A percentile compares a stretch with the other conserved stretches of the same genome.
These are phyloP conservation scores for Lentinula boryana DNA, from an alignment of 768 basidiomycete genomes.

Conservation along the genomic window DNA sequence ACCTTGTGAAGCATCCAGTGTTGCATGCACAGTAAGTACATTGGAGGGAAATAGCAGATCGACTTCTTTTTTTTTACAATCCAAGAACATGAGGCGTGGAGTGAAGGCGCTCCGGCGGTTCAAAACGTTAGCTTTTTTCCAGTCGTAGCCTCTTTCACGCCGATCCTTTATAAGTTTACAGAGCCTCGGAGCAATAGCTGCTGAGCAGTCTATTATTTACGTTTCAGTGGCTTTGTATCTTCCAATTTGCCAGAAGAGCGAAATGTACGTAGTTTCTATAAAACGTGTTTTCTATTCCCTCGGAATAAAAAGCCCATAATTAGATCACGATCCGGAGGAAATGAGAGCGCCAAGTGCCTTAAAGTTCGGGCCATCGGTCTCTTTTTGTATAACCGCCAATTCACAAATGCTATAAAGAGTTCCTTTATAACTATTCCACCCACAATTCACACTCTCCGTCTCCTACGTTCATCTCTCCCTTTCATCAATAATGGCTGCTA, in stretches of 20 bases:
- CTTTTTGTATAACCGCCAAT: not conserved
- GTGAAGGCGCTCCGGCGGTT: not conserved
- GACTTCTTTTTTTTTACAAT: not conserved
- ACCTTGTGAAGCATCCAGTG: not conserved
- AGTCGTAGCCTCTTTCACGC: not conserved
- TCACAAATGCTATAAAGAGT: not conserved
- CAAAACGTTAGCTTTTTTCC: not conserved
- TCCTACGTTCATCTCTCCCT: not conserved
- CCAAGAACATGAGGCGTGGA: not conserved
- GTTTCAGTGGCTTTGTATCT: not conserved
- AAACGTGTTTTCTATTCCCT: slow-evolving; percentile 6
- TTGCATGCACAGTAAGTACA: too few species aligned
- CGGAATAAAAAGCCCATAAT: not conserved
- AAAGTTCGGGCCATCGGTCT: not conserved
- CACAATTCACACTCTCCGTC: not conserved
- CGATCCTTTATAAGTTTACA: not conserved
- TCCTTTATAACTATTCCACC: not conserved
- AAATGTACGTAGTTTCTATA: slow-evolving; percentile 1
- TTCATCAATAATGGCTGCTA: not conserved
- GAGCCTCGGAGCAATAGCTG: not conserved
- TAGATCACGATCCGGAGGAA: not conserved
- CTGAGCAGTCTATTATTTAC: not conserved
- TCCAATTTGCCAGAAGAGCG: not conserved
- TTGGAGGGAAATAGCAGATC: not conserved
- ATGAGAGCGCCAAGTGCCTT: not conserved